Evolutionary conservation across 2,329 filamentous ascomycete species (phyloP).

Genomic region (Colletotrichum plurivorum): DNA sequence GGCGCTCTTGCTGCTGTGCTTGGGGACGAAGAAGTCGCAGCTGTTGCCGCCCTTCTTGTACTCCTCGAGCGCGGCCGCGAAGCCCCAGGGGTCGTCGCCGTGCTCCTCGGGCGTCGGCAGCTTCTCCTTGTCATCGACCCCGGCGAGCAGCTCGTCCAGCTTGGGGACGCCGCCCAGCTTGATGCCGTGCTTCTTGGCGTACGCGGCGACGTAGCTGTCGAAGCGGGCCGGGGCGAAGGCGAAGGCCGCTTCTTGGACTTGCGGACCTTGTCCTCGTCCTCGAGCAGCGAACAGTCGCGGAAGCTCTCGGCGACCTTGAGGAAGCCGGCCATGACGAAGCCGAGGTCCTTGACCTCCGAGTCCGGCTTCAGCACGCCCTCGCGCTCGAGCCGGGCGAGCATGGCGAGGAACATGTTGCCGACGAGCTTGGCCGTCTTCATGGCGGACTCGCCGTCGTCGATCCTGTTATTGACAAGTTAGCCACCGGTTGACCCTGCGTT

Average conservation of each 20-base stretch:
- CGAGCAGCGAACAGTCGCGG: constrained; percentile 41
- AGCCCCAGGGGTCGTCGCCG: constrained; percentile 47
- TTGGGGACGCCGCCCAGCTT: constrained; percentile 45
- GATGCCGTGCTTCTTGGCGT: constrained; percentile 52
- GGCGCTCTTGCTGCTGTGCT: constrained; percentile 6
- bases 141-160: constrained; percentile 44
- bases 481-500: not conserved
- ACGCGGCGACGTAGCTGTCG: constrained; percentile 51
- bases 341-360: constrained; percentile 54
- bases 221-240: constrained; percentile 43
- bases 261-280: constrained; percentile 15
- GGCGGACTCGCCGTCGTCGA: constrained; percentile 37
- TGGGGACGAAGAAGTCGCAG: not conserved
- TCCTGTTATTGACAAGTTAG: constrained; percentile 14
- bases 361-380: constrained; percentile 49
- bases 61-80: constrained; percentile 42
- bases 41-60: constrained; percentile 40
- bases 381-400: constrained; percentile 54
- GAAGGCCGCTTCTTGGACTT: constrained; percentile 43
- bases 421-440: constrained; percentile 47
- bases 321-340: constrained; percentile 54
- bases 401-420: constrained; percentile 54
- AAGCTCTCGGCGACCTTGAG: constrained; percentile 43
- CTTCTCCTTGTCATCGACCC: constrained; percentile 41
- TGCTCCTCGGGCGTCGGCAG: constrained; percentile 43